phyloP scores from a whole-genome alignment of 768 basidiomycete genomes.

The Gymnopilus junonius region DNA sequence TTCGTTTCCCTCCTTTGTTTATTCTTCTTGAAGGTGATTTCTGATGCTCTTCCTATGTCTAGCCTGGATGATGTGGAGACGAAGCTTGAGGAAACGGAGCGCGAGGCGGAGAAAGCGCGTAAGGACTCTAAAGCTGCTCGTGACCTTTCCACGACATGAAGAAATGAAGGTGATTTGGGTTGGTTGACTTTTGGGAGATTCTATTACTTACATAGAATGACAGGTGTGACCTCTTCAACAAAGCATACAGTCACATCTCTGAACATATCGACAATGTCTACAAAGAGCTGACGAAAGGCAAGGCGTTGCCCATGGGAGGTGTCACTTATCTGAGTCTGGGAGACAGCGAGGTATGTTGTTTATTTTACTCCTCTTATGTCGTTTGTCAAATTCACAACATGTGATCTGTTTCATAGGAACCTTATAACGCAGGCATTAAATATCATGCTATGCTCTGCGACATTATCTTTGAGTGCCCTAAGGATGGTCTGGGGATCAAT shows the following conservation, averaged over 20 bases:
- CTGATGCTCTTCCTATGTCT: constrained; percentile 1
- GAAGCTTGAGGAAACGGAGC: constrained; percentile 87
- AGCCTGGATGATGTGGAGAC: constrained; percentile 85
- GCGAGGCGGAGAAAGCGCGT: constrained; percentile 89
- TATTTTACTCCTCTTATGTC: neutral
- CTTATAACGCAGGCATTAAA: constrained; percentile 70
- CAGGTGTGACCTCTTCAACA: constrained; percentile 87
- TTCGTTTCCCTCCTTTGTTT: constrained; percentile 34
- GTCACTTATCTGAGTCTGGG: constrained; percentile 96
- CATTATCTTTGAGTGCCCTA: neutral
- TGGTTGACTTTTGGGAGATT: neutral
- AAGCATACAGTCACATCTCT: constrained; percentile 95
- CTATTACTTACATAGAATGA: neutral
- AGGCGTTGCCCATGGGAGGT: constrained; percentile 92
- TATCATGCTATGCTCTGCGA: constrained; percentile 92
- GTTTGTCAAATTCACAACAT: neutral
- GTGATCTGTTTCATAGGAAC: constrained; percentile 28
- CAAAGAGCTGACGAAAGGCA: constrained; percentile 96
- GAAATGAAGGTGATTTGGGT: constrained; percentile 70
- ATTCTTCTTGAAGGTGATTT: neutral
- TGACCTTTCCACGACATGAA: constrained; percentile 90
- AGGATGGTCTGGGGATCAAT: constrained; percentile 3
- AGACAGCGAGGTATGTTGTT: constrained; percentile 79
- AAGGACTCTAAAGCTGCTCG: constrained; percentile 90
- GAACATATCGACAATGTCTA: constrained; percentile 95